Percentiles rank a stretch among this genome's conserved stretches.
Evolutionary conservation across 768 basidiomycete species (phyloP).

Genomic region (Pisolithus tinctorius): DNA sequence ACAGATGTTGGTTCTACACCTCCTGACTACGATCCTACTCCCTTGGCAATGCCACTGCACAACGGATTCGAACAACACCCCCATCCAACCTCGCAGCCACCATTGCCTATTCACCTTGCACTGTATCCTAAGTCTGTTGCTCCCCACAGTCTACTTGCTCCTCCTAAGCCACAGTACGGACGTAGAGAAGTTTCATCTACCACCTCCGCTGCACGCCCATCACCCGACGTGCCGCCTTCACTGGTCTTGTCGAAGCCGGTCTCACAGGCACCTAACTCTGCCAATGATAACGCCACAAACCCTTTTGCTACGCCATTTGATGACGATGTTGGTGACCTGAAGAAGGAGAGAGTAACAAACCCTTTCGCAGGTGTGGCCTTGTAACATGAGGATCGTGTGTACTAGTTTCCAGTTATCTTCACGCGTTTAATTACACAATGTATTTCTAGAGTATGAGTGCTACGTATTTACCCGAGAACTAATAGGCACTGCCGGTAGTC

Average conservation of each 20-base stretch:
- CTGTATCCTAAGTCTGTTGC: constrained; percentile 13
- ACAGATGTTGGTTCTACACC: constrained; percentile 26
- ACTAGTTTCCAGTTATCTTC: too few species aligned
- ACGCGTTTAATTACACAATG: constrained; percentile 5
- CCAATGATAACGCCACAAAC: constrained; percentile 23
- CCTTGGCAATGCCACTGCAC: constrained; percentile 36
- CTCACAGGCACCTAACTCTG: constrained; percentile 32
- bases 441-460: constrained; percentile 18
- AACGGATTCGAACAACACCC: constrained; percentile 29
- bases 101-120: constrained; percentile 7
- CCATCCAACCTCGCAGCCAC: constrained; percentile 5
- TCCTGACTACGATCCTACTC: constrained; percentile 18
- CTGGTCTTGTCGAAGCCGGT: constrained; percentile 19
- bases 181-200: constrained; percentile 15
- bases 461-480: constrained; percentile 2
- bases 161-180: constrained; percentile 13
- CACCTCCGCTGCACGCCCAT: constrained; percentile 15
- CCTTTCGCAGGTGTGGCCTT: constrained; percentile 38
- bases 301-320: constrained; percentile 80
- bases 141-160: constrained; percentile 8
- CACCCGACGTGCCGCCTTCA: constrained; percentile 29
- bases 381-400: constrained; percentile 16
- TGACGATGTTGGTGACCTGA: constrained; percentile 45
- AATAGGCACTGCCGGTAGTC: constrained; percentile 3
- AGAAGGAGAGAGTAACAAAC: constrained; percentile 41